Evolutionary conservation across 1,139 yeast species (phyloP).

Genomic region (Geotrichum histeridarum): DNA sequence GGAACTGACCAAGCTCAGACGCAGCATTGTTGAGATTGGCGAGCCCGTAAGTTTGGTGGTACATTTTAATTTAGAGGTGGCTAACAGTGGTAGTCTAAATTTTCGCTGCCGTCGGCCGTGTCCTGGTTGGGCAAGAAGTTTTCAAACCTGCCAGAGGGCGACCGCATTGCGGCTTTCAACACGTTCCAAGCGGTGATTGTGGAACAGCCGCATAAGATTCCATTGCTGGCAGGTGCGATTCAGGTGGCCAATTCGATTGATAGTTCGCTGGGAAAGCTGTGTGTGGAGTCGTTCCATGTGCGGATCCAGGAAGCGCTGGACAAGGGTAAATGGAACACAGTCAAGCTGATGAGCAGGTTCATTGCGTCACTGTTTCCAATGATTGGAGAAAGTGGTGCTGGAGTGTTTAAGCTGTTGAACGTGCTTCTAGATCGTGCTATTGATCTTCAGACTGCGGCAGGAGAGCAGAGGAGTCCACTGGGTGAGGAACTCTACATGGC

Average conservation of each 20-base stretch:
- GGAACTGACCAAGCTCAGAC: slow-evolving; percentile 14
- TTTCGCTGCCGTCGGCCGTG: slow-evolving; percentile 36
- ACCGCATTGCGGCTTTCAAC: slow-evolving; percentile 42
- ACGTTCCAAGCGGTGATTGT: slow-evolving; percentile 64
- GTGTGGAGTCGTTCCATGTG: slow-evolving; percentile 66
- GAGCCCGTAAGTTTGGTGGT: slow-evolving; percentile 29
- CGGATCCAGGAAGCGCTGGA: slow-evolving; percentile 55
- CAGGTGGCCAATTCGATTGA: slow-evolving; percentile 64
- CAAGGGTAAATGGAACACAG: slow-evolving; percentile 54
- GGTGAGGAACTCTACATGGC: slow-evolving; percentile 68
- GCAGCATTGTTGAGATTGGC: slow-evolving; percentile 31
- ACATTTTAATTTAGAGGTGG: not conserved
- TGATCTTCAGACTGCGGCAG: slow-evolving; percentile 45
- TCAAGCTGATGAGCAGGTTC: slow-evolving; percentile 68
- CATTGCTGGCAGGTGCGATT: slow-evolving; percentile 62
- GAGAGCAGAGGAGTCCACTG: slow-evolving; percentile 37
- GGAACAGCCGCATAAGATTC: slow-evolving; percentile 89
- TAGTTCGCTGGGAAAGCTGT: slow-evolving; percentile 61
- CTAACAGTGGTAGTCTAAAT: slow-evolving; percentile 22
- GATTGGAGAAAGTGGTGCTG: slow-evolving; percentile 42
- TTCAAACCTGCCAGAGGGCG: slow-evolving; percentile 49
- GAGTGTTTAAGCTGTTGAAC: slow-evolving; percentile 48
- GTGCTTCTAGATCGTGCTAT: slow-evolving; percentile 55
- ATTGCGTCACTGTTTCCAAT: slow-evolving; percentile 61
- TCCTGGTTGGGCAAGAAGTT: slow-evolving; percentile 56